Evolutionary conservation across 345 rosid species (phyloP).

Genomic region (Linum lewisii): DNA sequence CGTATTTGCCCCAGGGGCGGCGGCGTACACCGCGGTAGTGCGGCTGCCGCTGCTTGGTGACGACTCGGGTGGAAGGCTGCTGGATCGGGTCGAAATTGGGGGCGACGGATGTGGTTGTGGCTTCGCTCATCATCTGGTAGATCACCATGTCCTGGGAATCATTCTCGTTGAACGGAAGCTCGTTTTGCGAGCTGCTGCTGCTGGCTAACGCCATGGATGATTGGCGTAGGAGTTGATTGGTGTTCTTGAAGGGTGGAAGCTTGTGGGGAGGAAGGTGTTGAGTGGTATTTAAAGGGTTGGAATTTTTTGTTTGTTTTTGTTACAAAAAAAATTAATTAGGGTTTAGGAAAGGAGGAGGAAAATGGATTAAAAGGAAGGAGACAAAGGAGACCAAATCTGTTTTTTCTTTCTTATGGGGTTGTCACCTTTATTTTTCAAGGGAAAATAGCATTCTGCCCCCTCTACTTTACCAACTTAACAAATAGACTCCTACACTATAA

Average conservation of each 20-base stretch:
- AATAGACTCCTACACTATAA: no score
- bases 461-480: no score
- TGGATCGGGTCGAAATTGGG: constrained; percentile 5
- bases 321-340: not conserved
- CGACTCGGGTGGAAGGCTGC: constrained; percentile 19
- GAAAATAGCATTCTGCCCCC: no score
- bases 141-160: constrained; percentile 65
- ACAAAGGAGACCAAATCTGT: not conserved
- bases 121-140: constrained; percentile 41
- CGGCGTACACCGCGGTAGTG: constrained; percentile 55
- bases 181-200: no score
- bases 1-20: constrained; percentile 66
- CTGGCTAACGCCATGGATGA: constrained; percentile 24
- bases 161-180: constrained; percentile 57
- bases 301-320: not conserved
- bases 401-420: no score
- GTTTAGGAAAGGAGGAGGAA: not conserved
- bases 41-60: constrained; percentile 38
- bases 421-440: no score
- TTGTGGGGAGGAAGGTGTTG: not conserved
- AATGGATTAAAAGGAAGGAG: no score
- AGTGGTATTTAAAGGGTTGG: not conserved
- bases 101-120: constrained; percentile 6
- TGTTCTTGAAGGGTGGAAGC: not conserved
- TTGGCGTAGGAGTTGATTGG: no score